phyloP scores from a whole-genome alignment of 352 stramenopile species.

The Phytopythium boreale region DNA sequence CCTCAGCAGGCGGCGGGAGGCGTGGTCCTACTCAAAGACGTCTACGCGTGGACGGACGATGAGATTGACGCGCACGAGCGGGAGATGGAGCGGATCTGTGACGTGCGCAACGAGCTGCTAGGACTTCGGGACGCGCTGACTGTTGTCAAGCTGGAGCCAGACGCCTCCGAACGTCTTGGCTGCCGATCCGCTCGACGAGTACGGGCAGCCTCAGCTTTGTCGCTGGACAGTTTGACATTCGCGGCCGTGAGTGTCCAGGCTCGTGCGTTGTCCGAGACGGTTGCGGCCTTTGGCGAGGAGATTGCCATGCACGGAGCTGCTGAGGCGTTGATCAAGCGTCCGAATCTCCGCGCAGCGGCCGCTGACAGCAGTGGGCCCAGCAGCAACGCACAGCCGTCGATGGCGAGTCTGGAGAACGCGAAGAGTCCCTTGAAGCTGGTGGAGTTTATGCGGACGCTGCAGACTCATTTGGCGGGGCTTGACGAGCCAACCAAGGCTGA shows the following conservation, averaged over 20 bases:
- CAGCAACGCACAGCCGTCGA: neutral
- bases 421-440: neutral
- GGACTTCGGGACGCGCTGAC: constrained; percentile 24
- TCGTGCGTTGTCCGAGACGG: constrained; percentile 14
- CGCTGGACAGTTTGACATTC: neutral
- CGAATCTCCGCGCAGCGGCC: constrained; percentile 18
- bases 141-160: constrained; percentile 13
- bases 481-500: neutral
- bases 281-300: constrained; percentile 33
- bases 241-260: constrained; percentile 10
- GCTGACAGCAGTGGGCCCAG: neutral
- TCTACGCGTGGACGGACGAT: constrained; percentile 44
- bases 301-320: constrained; percentile 40
- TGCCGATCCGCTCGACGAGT: neutral
- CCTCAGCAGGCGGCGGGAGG: neutral
- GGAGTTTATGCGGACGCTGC: neutral
- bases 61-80: constrained; percentile 43
- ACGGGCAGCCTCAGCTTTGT: neutral
- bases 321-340: constrained; percentile 40
- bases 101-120: constrained; percentile 35
- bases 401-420: neutral
- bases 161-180: constrained; percentile 3
- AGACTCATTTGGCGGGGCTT: neutral
- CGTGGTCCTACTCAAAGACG: constrained; percentile 20
- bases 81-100: constrained; percentile 37